These are phyloP conservation scores for Pyronema omphalodes DNA, from an alignment of 495 filamentous ascomycete species.

Conservation along the genomic window DNA sequence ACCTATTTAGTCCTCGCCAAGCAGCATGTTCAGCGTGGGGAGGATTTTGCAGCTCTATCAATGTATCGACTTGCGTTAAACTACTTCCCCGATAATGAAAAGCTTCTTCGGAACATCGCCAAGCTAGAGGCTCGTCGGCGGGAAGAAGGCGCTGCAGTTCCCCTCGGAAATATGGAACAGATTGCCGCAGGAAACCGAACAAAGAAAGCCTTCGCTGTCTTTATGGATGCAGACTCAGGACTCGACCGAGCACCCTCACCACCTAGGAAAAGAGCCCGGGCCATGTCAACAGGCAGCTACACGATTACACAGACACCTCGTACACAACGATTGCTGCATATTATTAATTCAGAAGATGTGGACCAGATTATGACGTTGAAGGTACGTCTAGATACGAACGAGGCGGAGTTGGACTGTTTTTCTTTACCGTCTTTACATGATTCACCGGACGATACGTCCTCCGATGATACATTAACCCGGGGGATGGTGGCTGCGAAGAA, in stretches of 20 bases:
- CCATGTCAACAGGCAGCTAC: slow-evolving; percentile 8
- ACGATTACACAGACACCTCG: slow-evolving; percentile 38
- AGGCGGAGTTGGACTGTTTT: too few species aligned
- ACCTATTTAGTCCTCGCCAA: slow-evolving; percentile 78
- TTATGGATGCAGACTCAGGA: slow-evolving; percentile 10
- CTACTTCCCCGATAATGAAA: slow-evolving; percentile 73
- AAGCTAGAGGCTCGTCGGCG: slow-evolving; percentile 41
- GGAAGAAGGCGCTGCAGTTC: slow-evolving; percentile 8
- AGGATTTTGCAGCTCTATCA: slow-evolving; percentile 56
- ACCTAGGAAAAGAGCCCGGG: slow-evolving; percentile 7
- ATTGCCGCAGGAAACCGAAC: slow-evolving; percentile 4
- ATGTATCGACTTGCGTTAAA: slow-evolving; percentile 75
- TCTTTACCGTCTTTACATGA: too few species aligned
- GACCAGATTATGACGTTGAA: slow-evolving; percentile 54
- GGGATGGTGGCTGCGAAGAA: too few species aligned
- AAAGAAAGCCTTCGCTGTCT: slow-evolving; percentile 17
- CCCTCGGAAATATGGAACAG: not conserved
- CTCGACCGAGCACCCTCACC: not conserved
- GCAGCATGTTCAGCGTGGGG: slow-evolving; percentile 67
- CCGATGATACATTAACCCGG: not conserved
- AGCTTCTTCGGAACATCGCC: slow-evolving; percentile 60
- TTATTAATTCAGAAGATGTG: slow-evolving; percentile 74
- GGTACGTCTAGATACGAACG: slow-evolving; percentile 15
- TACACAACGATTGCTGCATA: slow-evolving; percentile 50
- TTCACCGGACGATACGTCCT: too few species aligned